These are phyloP conservation scores for Hericium alpestre DNA, from an alignment of 768 basidiomycete genomes.

Conservation along the genomic window DNA sequence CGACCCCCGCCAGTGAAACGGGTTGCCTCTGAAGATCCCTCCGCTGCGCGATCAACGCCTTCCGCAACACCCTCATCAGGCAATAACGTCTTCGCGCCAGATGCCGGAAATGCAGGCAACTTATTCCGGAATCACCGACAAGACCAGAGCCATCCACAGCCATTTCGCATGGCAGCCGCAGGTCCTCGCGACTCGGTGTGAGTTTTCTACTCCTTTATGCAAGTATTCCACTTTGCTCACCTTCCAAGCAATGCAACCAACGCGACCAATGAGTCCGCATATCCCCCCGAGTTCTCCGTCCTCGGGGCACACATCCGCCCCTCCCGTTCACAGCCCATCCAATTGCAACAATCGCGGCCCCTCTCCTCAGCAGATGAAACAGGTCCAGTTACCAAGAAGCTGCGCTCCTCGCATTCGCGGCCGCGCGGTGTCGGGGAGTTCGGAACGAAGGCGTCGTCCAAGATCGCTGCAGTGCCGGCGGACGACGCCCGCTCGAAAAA, in stretches of 20 bases:
- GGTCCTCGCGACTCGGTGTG: slow-evolving; percentile 58
- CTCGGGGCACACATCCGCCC: slow-evolving; percentile 35
- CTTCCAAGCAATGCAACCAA: slow-evolving; percentile 1
- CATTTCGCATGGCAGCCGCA: slow-evolving; percentile 47
- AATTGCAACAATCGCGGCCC: slow-evolving; percentile 34
- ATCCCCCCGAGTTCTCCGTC: slow-evolving; percentile 48
- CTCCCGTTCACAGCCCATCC: not conserved
- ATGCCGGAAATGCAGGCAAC: slow-evolving; percentile 43
- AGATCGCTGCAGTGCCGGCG: slow-evolving; percentile 33
- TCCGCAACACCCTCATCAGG: too few species aligned
- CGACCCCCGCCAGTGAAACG: slow-evolving; percentile 47
- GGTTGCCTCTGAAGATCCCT: slow-evolving; percentile 39
- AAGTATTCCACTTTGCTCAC: not conserved
- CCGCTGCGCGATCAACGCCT: slow-evolving; percentile 15
- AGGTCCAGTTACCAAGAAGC: slow-evolving; percentile 66
- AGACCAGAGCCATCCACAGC: slow-evolving; percentile 36
- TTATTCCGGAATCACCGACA: slow-evolving; percentile 36
- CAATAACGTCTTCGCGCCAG: slow-evolving; percentile 58
- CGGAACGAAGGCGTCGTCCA: slow-evolving; percentile 40
- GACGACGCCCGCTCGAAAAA: slow-evolving; percentile 71
- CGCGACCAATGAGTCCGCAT: slow-evolving; percentile 37
- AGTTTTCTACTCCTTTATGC: slow-evolving; percentile 13
- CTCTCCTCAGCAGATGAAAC: slow-evolving; percentile 77
- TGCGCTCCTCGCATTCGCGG: slow-evolving; percentile 51
- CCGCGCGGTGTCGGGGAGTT: slow-evolving; percentile 20